Evolutionary conservation across 495 filamentous ascomycete genomes (phyloP).

Genomic region (Collariella sp.): DNA sequence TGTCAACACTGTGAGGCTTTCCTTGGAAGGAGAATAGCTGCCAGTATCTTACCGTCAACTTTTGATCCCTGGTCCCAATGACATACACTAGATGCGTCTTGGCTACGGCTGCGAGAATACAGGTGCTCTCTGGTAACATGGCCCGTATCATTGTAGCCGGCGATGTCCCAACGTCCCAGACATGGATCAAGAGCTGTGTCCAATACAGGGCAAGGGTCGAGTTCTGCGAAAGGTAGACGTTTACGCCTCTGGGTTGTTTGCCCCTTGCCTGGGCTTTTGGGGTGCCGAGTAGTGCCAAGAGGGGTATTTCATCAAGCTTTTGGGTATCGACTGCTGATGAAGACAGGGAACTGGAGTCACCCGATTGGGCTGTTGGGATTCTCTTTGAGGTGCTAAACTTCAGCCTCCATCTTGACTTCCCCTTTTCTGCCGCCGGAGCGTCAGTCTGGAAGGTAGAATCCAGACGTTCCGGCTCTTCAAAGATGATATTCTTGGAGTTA

Average conservation of each 20-base stretch:
- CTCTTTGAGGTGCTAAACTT: slow-evolving; percentile 24
- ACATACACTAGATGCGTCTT: slow-evolving; percentile 28
- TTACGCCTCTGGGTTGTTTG: slow-evolving; percentile 25
- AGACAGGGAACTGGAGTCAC: slow-evolving; percentile 27
- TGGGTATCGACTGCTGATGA: slow-evolving; percentile 26
- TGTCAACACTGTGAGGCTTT: not conserved
- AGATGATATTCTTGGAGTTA: not conserved
- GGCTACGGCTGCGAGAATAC: slow-evolving; percentile 28
- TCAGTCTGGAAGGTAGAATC: slow-evolving; percentile 7
- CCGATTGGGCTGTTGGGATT: slow-evolving; percentile 11
- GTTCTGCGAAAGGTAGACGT: slow-evolving; percentile 29
- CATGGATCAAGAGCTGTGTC: slow-evolving; percentile 29
- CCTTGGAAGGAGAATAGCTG: not conserved
- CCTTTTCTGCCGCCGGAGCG: slow-evolving; percentile 17
- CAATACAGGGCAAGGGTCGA: slow-evolving; percentile 31
- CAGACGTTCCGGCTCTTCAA: not conserved
- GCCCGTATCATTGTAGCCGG: slow-evolving; percentile 21
- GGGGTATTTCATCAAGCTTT: slow-evolving; percentile 26
- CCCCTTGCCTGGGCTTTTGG: slow-evolving; percentile 16
- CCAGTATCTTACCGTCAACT: slow-evolving; percentile 24
- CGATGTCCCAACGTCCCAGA: slow-evolving; percentile 30
- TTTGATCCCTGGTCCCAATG: slow-evolving; percentile 31
- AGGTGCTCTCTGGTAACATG: slow-evolving; percentile 28
- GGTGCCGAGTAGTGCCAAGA: slow-evolving; percentile 13
- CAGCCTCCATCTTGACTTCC: slow-evolving; percentile 25